Evolutionary conservation across 208 protist genomes (phyloP).

Genomic region (Blechomonas ayalai): DNA sequence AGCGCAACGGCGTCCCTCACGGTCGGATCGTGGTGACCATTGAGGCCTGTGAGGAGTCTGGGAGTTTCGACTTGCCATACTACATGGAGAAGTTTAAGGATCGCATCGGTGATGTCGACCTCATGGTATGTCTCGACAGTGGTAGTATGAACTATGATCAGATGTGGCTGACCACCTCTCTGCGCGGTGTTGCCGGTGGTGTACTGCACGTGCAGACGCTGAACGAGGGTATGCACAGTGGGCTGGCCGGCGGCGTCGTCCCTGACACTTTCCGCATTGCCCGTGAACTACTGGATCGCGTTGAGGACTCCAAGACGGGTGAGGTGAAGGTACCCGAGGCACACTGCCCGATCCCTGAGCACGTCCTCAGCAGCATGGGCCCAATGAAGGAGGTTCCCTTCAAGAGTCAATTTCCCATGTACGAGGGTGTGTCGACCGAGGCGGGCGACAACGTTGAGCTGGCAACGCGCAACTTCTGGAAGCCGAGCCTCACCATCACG

Average conservation of each 20-base stretch:
- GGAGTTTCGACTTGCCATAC: constrained; percentile 74
- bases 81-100: constrained; percentile 64
- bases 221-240: constrained; percentile 89
- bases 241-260: constrained; percentile 89
- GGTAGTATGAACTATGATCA: constrained; percentile 93
- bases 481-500: constrained; percentile 9
- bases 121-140: constrained; percentile 94
- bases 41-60: constrained; percentile 90
- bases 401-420: constrained; percentile 46
- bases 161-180: constrained; percentile 92
- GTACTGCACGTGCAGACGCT: constrained; percentile 77
- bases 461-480: constrained; percentile 19
- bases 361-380: constrained; percentile 33
- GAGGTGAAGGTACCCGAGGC: constrained; percentile 79
- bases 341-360: constrained; percentile 80
- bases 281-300: constrained; percentile 73
- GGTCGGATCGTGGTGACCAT: constrained; percentile 81
- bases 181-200: constrained; percentile 86
- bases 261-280: constrained; percentile 92
- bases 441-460: constrained; percentile 16
- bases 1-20: constrained; percentile 79
- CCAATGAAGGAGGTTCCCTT: constrained; percentile 50
- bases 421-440: constrained; percentile 27
- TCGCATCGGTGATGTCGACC: constrained; percentile 66
- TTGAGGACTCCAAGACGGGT: constrained; percentile 92